A percentile compares a stretch with the other conserved stretches of the same genome.
Evolutionary conservation across 2,329 filamentous ascomycete species (phyloP).

Genomic region (Gyromitra esculenta): DNA sequence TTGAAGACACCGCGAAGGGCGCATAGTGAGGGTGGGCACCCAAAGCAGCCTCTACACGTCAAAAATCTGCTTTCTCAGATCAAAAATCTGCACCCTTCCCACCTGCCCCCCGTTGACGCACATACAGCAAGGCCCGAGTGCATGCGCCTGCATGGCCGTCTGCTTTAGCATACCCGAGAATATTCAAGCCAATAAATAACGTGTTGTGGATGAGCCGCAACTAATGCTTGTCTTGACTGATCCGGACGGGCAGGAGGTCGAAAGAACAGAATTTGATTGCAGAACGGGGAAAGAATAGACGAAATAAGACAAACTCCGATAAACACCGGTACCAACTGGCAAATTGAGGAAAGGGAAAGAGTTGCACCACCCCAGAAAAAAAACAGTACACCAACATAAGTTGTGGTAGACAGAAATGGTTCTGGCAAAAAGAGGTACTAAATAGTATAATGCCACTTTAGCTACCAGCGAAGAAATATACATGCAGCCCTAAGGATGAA

Average conservation of each 20-base stretch:
- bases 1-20: no score
- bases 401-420: background rate
- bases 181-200: constrained; percentile 14
- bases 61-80: no score
- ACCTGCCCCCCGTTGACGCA: no score
- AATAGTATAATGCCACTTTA: background rate
- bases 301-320: constrained; percentile 17
- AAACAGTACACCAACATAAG: constrained; percentile 2
- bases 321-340: background rate
- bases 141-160: constrained; percentile 36
- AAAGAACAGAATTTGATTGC: constrained; percentile 4
- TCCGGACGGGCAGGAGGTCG: constrained; percentile 13
- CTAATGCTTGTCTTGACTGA: constrained; percentile 30
- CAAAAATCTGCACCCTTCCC: no score
- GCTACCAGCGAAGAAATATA: constrained; percentile 11
- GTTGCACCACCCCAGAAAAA: constrained; percentile 2
- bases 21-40: no score
- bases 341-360: constrained; percentile 9
- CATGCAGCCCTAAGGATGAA: constrained; percentile 14
- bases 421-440: background rate
- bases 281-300: constrained; percentile 7
- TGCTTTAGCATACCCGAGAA: constrained; percentile 23
- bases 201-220: constrained; percentile 22
- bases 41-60: no score
- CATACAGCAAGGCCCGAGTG: background rate